Conservation (phyloP, 257 asterid genomes). For the Datura wrightii region DNA sequence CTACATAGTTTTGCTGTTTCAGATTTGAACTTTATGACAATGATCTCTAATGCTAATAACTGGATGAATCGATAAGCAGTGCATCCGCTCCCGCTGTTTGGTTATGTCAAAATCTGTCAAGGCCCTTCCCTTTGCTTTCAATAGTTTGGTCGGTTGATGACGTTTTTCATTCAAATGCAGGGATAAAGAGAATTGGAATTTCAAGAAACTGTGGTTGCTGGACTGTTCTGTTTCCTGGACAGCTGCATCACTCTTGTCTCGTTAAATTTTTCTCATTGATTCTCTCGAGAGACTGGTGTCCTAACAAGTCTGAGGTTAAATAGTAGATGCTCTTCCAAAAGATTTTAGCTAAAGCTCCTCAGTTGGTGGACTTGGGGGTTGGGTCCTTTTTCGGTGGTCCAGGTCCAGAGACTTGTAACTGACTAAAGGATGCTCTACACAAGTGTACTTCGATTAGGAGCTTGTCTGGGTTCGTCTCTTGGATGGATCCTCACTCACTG, state of each 20-base stretch:
- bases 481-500: slow-evolving; percentile 52
- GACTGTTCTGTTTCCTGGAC: slow-evolving; percentile 55
- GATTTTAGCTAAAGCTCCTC: slow-evolving; percentile 72
- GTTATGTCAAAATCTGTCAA: too few species aligned
- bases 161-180: too few species aligned
- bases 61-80: too few species aligned
- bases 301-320: slow-evolving; percentile 70
- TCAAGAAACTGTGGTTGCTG: too few species aligned
- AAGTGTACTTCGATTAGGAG: slow-evolving; percentile 63
- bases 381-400: slow-evolving; percentile 67
- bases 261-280: slow-evolving; percentile 68
- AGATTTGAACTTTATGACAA: too few species aligned
- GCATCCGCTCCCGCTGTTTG: too few species aligned
- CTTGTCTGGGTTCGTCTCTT: slow-evolving; percentile 73
- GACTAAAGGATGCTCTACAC: slow-evolving; percentile 50
- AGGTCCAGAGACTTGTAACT: slow-evolving; percentile 50
- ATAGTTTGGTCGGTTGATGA: too few species aligned
- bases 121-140: too few species aligned
- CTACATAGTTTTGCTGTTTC: too few species aligned
- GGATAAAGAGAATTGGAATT: too few species aligned
- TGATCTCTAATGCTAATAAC: too few species aligned
- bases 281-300: slow-evolving; percentile 81
- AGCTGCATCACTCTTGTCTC: slow-evolving; percentile 75
- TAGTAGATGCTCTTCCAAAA: slow-evolving; percentile 63
- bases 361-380: slow-evolving; percentile 68